These are phyloP conservation scores for Dalechampia spathulata DNA, from an alignment of 441 rosid species.

Conservation along the genomic window DNA sequence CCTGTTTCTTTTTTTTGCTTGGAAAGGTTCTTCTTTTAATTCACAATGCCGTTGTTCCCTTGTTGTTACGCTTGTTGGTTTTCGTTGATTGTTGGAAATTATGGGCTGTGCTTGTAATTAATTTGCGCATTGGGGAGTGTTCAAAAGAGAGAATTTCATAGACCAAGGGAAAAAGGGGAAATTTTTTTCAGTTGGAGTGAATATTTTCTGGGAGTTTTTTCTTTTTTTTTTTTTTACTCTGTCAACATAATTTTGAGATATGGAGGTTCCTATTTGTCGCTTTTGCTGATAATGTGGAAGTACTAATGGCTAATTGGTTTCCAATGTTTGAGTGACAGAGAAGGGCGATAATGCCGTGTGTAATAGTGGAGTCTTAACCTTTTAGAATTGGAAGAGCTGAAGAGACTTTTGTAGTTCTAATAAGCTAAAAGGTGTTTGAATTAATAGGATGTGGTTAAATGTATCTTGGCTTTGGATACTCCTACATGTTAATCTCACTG, in stretches of 20 bases:
- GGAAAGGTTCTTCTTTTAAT: neutral
- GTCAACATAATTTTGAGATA: neutral
- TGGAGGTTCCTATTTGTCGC: neutral
- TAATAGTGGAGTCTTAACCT: neutral
- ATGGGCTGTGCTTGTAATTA: neutral
- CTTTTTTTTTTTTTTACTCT: neutral
- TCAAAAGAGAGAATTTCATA: too few relatives aligned
- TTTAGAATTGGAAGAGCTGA: too few relatives aligned
- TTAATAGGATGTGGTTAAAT: neutral
- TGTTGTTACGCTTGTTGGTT: neutral
- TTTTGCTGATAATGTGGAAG: neutral
- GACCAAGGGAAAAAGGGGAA: neutral
- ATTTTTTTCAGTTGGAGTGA: neutral
- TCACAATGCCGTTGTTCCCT: neutral
- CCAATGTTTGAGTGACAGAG: constrained; percentile 2
- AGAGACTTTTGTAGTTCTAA: too few relatives aligned
- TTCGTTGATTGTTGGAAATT: neutral
- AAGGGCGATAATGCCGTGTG: neutral
- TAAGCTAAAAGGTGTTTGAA: too few relatives aligned
- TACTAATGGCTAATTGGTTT: neutral
- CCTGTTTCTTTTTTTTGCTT: too few relatives aligned
- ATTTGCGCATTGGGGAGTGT: too few relatives aligned
- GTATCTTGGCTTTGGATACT: neutral
- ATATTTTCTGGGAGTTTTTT: too few relatives aligned
- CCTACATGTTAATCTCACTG: neutral